Percentiles rank a stretch among this genome's conserved stretches.
Evolutionary conservation across 768 basidiomycete species (phyloP).

Genomic region (Lactifluus subvellereus): DNA sequence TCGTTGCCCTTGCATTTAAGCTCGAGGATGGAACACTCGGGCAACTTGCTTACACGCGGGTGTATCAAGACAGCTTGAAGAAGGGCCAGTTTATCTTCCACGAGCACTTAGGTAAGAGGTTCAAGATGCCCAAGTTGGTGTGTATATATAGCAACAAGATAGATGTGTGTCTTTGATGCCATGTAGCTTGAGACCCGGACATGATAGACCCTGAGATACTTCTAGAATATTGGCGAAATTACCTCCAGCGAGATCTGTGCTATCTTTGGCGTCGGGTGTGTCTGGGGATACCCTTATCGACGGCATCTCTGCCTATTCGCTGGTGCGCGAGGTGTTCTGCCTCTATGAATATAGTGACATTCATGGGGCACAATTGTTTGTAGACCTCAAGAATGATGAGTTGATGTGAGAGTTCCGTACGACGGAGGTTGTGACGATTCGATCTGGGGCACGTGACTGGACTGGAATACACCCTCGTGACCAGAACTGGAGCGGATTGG

Average conservation of each 20-base stretch:
- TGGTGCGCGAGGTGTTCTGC: too few species aligned
- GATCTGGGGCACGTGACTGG: too few species aligned
- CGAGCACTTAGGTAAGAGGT: slow-evolving; percentile 90
- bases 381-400: too few species aligned
- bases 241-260: slow-evolving; percentile 99
- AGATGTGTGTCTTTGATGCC: slow-evolving; percentile 56
- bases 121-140: slow-evolving; percentile 93
- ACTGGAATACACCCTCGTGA: too few species aligned
- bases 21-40: slow-evolving; percentile 96
- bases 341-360: too few species aligned
- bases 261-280: slow-evolving; percentile 98
- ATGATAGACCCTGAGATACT: neutral
- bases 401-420: too few species aligned
- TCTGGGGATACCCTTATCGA: too few species aligned
- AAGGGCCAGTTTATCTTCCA: slow-evolving; percentile 51
- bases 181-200: neutral
- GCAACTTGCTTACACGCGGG: slow-evolving; percentile 95
- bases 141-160: slow-evolving; percentile 99
- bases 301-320: too few species aligned
- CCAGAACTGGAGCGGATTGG: too few species aligned
- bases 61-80: slow-evolving; percentile 29
- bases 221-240: slow-evolving; percentile 85
- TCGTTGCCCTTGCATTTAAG: slow-evolving; percentile 96
- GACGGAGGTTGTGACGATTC: too few species aligned
- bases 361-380: too few species aligned